Evolutionary conservation across 1,139 yeast genomes (phyloP).

Genomic region (Magnusiomyces ingens): DNA sequence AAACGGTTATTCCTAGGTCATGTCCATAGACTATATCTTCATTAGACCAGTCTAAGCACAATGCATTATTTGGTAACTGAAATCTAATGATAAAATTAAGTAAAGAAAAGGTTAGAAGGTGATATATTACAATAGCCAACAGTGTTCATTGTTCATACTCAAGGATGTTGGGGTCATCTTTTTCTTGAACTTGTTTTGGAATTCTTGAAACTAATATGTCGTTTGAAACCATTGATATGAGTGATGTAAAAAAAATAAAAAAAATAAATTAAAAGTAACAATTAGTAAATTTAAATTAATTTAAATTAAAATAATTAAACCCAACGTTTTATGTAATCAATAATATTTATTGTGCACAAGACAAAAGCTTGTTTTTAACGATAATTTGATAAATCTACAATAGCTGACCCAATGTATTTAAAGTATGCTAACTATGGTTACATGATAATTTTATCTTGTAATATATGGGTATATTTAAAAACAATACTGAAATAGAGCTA

Average conservation of each 20-base stretch:
- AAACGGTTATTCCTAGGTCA: slow-evolving; percentile 22
- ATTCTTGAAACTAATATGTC: slow-evolving; percentile 7
- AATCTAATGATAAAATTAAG: slow-evolving; percentile 8
- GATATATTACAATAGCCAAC: background rate
- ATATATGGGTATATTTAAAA: too few relatives aligned
- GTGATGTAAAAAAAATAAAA: background rate
- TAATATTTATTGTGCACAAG: too few relatives aligned
- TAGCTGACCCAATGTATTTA: too few relatives aligned
- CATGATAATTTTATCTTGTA: too few relatives aligned
- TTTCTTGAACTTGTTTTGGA: slow-evolving; percentile 17
- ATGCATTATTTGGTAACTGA: slow-evolving; percentile 19
- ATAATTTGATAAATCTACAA: too few relatives aligned
- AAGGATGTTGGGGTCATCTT: slow-evolving; percentile 18
- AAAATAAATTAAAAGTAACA: too few relatives aligned
- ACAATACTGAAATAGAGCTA: too few relatives aligned
- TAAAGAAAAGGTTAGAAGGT: background rate
- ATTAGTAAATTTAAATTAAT: background rate
- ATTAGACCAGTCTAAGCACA: slow-evolving; percentile 23
- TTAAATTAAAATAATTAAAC: background rate
- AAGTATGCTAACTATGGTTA: too few relatives aligned
- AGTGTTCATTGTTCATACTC: slow-evolving; percentile 15
- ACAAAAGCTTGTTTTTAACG: too few relatives aligned
- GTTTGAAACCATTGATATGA: background rate
- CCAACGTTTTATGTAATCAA: too few relatives aligned
- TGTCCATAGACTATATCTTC: slow-evolving; percentile 26